Evolutionary conservation across 1,139 yeast species (phyloP).

Genomic region (Candida tropicalis): DNA sequence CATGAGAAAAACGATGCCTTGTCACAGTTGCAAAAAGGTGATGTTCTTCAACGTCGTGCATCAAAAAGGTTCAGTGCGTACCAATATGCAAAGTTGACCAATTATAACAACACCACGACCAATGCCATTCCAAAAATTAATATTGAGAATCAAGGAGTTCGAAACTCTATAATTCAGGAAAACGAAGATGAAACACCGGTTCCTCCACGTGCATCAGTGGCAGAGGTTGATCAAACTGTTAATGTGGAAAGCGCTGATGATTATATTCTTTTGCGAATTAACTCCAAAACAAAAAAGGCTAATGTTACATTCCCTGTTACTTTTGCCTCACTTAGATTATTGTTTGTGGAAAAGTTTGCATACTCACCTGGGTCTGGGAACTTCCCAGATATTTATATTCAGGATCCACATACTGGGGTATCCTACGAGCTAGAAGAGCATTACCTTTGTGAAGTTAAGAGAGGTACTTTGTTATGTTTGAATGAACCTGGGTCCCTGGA

Average conservation of each 20-base stretch:
- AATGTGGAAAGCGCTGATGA: conserved; percentile 3
- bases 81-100: conserved; percentile 80
- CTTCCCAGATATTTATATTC: conserved; percentile 82
- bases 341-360: conserved; percentile 86
- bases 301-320: conserved; percentile 52
- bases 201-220: not conserved
- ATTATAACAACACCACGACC: conserved; percentile 36
- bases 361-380: conserved; percentile 71
- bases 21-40: conserved; percentile 76
- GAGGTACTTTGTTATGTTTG: conserved; percentile 63
- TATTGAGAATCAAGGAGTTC: conserved; percentile 11
- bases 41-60: conserved; percentile 85
- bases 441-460: conserved; percentile 56
- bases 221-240: not conserved
- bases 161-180: conserved; percentile 6
- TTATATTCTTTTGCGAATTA: conserved; percentile 39
- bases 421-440: conserved; percentile 82
- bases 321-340: conserved; percentile 65
- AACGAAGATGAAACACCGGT: not conserved
- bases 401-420: conserved; percentile 60
- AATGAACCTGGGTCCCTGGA: conserved; percentile 38
- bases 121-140: conserved; percentile 20
- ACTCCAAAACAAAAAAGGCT: conserved; percentile 21
- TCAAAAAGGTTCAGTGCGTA: conserved; percentile 91
- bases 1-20: conserved; percentile 52